Base-by-base conservation (phyloP, 192 early-diverging fungal species). In the Backusella australiensis region DNA sequence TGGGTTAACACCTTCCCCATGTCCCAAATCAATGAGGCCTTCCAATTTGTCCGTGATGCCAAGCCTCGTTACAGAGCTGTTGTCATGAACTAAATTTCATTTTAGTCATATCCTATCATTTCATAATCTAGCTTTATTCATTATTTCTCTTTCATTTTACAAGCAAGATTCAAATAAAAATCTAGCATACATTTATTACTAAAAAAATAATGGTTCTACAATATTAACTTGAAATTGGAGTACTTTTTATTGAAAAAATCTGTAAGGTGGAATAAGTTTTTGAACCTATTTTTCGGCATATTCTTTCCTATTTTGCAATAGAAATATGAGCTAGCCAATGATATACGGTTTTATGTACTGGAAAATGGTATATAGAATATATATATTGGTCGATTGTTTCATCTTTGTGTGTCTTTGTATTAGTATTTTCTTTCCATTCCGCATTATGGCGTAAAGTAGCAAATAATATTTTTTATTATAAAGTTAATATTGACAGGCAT, bases 41-140 rank as follows among this genome's bases (percentile, higher is more conserved):
- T 93, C 46, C 78, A 88, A 76, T 84, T 78, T 49, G 82, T 94
- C 67, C 84, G 85, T 72, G 77, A 84, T 17, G 90, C 89, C 63
- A 87, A 90, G 72, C 90, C 88, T 9, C 86, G 87, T 74, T 95
- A 92, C 81, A 86, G 94, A 74, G 76, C 91, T 74, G 94, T 95
- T 46, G 83, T 94, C 63, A 85, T 91, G 70, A 92, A 87, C 75
- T 85, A 89, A 75, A 76, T 15, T 49, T 9, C 3, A 36, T 68
- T 63, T 63, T 63, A 14, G 46, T 49, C 46, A 49, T 49, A 49
- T 49, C 15, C 19, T 49, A 15, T 63, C 56, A 63, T 63, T 56
- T 23, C 56, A 63, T 63, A 29, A 32, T 29, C 26, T 63, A 63
- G 56, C 56, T 63, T 26, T 17, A 29, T 63, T 63, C 56, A 63